Conservation (phyloP, 768 basidiomycete species). For the Auricularia cornea region DNA sequence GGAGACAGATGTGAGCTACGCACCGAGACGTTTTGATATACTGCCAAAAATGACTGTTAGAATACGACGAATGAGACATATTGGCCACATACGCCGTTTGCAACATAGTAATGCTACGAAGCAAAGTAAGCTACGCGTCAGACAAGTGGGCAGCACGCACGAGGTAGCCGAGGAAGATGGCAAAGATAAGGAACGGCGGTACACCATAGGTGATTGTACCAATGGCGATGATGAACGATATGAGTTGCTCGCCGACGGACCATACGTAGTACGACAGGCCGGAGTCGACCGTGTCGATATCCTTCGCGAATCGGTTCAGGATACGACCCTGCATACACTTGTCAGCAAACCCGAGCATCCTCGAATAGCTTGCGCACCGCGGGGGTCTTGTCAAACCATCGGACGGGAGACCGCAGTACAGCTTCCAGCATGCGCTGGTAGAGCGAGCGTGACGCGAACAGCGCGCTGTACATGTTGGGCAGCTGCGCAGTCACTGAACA, state of each 20-base stretch:
- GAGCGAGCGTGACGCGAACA: slow-evolving; percentile 15
- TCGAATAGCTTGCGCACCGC: slow-evolving; percentile 2
- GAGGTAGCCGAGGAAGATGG: slow-evolving; percentile 4
- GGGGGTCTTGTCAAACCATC: slow-evolving; percentile 23
- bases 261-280: slow-evolving; percentile 16
- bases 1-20: background rate
- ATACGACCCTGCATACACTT: background rate
- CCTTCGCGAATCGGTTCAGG: slow-evolving; percentile 7
- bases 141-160: background rate
- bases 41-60: background rate
- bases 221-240: slow-evolving; percentile 2
- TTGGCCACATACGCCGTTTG: background rate
- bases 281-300: slow-evolving; percentile 22
- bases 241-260: slow-evolving; percentile 23
- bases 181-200: slow-evolving; percentile 6
- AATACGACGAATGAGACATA: background rate
- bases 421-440: slow-evolving; percentile 14
- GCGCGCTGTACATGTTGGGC: slow-evolving; percentile 2
- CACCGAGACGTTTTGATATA: background rate
- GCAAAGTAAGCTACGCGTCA: background rate
- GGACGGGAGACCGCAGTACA: slow-evolving; percentile 15
- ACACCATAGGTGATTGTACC: slow-evolving; percentile 13
- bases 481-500: background rate
- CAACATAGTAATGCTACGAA: background rate
- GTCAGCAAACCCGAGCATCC: background rate